Evolutionary conservation across 768 basidiomycete genomes (phyloP), one percentile per base, ranked within the genome.

Genomic region (Mrakia gelida): DNA sequence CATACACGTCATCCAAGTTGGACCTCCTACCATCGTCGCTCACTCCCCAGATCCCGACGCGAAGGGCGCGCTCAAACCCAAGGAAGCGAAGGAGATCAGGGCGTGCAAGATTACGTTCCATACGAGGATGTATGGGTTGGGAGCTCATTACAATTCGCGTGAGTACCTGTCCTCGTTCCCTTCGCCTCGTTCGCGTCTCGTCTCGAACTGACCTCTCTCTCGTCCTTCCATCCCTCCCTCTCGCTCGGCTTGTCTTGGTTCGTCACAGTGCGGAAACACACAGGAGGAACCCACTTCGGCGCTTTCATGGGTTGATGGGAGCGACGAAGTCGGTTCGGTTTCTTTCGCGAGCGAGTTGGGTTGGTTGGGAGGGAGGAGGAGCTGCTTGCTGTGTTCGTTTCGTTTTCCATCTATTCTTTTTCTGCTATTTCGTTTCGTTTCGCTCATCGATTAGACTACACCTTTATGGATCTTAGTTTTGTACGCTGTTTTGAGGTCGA

Each of bases 1-100:
- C 0, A 95, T 99, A 71, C 91, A 96, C 83, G 92, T 99, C 74
- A 87, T 98, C 18, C 97, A 98, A 84, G 89, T 89, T 0, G 91
- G 90, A 0, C 87, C 87, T 38, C 95, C 95, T 2, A 87, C 90
- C 0, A 87, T 98, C 21, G 94, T 97, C n/a, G 88, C 90, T 7
- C 95, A 97, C 81, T 75, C 78, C 5, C 68, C 78, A 11, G 54
- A 71, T 18, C 74, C 73, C 7, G 68, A 75, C 49, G 73, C 45
- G 45, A 75, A 70, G 34, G 74, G 74, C 1, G 67, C 73, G 26
- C 30, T 75, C 30, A 62, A 54, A 86, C 90, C 65, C 92, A 92
- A 0, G 45, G 75, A n/a, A 82, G 82, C 41, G 83, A 83, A 73
- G 80, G 79, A 15, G 82, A 82, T 73, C 80, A 81, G 13, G 82